Evolutionary conservation across 768 basidiomycete genomes (phyloP).

Genomic region (Coprinopsis sp.): DNA sequence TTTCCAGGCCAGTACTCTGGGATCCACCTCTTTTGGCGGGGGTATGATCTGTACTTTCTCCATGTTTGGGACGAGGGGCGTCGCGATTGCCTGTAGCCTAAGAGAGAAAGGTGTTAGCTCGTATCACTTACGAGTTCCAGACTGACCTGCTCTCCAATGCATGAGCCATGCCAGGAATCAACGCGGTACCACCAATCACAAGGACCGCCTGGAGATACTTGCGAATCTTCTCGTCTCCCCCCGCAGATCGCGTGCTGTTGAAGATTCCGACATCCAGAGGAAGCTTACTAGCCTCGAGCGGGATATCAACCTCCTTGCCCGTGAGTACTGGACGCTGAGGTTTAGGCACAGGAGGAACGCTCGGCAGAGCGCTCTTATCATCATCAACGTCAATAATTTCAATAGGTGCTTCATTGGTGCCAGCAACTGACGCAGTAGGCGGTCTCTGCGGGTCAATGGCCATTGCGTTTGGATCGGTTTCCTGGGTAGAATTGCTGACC

Average conservation of each 20-base stretch:
- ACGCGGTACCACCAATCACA: conserved; percentile 80
- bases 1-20: conserved; percentile 89
- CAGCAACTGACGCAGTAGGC: conserved; percentile 18
- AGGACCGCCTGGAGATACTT: conserved; percentile 86
- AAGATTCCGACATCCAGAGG: conserved; percentile 92
- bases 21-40: conserved; percentile 92
- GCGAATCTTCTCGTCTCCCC: conserved; percentile 84
- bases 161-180: conserved; percentile 77
- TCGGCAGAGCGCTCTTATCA: conserved; percentile 18
- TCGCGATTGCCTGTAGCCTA: conserved; percentile 79
- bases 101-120: no score
- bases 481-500: conserved; percentile 16
- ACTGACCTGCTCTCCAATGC: conserved; percentile 82
- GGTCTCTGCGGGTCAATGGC: conserved; percentile 15
- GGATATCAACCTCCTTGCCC: conserved; percentile 56
- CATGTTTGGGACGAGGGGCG: conserved; percentile 77
- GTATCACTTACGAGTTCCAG: no score
- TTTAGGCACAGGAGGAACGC: conserved; percentile 18
- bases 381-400: conserved; percentile 49
- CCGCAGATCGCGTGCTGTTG: conserved; percentile 84
- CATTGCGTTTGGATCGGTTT: conserved; percentile 21
- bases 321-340: background rate
- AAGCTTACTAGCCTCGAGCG: conserved; percentile 81
- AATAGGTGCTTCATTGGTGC: conserved; percentile 26
- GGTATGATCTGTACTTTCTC: conserved; percentile 89